phyloP scores from a whole-genome alignment of 2,329 filamentous ascomycete species.

The Cordyceps fumosorosea region DNA sequence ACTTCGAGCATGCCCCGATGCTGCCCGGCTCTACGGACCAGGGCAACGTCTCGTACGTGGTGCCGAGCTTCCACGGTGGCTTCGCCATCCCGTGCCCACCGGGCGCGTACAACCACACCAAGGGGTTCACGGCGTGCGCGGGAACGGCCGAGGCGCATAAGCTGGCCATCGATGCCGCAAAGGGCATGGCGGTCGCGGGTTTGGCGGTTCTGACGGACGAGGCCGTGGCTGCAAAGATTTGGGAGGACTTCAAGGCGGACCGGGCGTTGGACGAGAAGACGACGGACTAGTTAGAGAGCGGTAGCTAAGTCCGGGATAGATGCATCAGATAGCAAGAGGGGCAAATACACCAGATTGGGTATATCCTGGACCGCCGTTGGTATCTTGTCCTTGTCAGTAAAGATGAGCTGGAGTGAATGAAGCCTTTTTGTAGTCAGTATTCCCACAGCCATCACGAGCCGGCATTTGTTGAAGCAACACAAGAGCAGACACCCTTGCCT shows the following conservation, averaged over 20 bases:
- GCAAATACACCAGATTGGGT: too few relatives aligned
- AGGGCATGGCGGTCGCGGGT: slow-evolving; percentile 5
- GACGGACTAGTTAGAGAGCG: neutral
- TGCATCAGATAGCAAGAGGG: neutral
- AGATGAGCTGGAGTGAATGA: too few relatives aligned
- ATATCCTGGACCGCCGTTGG: too few relatives aligned
- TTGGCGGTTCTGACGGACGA: slow-evolving; percentile 2
- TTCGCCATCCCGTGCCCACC: slow-evolving; percentile 6
- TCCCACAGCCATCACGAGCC: too few relatives aligned
- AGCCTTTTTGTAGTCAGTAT: too few relatives aligned
- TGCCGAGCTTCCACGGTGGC: slow-evolving; percentile 7
- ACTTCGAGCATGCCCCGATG: neutral
- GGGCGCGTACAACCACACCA: slow-evolving; percentile 5
- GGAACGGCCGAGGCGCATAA: slow-evolving; percentile 5
- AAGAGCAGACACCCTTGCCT: too few relatives aligned
- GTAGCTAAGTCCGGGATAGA: neutral
- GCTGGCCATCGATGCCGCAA: neutral
- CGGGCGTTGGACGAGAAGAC: neutral
- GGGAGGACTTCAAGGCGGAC: neutral
- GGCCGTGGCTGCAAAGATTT: neutral
- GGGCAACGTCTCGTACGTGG: slow-evolving; percentile 6
- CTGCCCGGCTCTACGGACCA: slow-evolving; percentile 4
- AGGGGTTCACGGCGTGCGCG: slow-evolving; percentile 9
- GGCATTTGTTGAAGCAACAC: too few relatives aligned
- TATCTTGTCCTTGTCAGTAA: too few relatives aligned